phyloP scores from a whole-genome alignment of 1,139 yeast genomes.

The Sugiyamaella pinicola region DNA sequence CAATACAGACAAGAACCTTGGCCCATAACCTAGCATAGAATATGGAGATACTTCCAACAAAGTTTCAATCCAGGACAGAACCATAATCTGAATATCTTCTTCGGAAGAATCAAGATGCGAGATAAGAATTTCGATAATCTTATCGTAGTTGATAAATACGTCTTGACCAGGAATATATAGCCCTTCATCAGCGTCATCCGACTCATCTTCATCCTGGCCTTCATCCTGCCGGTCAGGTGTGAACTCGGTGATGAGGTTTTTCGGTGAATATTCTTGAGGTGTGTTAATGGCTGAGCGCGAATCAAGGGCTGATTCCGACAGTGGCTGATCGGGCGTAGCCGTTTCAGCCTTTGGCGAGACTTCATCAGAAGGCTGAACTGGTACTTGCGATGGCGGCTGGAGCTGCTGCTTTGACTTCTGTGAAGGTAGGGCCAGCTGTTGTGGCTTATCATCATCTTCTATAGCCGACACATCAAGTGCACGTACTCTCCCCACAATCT shows the following conservation, averaged over 20 bases:
- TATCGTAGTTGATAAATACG: constrained; percentile 76
- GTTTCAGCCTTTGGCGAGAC: not conserved
- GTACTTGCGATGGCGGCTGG: not conserved
- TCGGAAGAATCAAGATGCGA: constrained; percentile 75
- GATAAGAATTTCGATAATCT: constrained; percentile 75
- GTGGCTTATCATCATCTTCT: constrained; percentile 22
- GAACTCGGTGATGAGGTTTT: constrained; percentile 8
- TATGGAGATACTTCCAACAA: constrained; percentile 74
- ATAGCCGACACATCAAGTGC: constrained; percentile 12
- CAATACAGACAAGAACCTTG: constrained; percentile 58
- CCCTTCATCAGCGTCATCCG: constrained; percentile 50
- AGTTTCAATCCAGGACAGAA: constrained; percentile 80
- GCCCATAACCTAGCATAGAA: constrained; percentile 67
- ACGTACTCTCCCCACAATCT: constrained; percentile 9
- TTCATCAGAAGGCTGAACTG: not conserved
- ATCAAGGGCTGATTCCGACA: not conserved
- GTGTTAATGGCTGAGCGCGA: not conserved
- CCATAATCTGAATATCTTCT: constrained; percentile 77
- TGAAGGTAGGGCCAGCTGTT: not conserved
- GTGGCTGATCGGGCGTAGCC: not conserved
- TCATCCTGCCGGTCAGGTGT: constrained; percentile 25
- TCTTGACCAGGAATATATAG: constrained; percentile 84
- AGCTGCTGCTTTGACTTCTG: not conserved
- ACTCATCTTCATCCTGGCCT: constrained; percentile 27
- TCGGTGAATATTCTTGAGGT: constrained; percentile 9